phyloP scores from a whole-genome alignment of 257 asterid genomes.

The Ilex aquifolium region DNA sequence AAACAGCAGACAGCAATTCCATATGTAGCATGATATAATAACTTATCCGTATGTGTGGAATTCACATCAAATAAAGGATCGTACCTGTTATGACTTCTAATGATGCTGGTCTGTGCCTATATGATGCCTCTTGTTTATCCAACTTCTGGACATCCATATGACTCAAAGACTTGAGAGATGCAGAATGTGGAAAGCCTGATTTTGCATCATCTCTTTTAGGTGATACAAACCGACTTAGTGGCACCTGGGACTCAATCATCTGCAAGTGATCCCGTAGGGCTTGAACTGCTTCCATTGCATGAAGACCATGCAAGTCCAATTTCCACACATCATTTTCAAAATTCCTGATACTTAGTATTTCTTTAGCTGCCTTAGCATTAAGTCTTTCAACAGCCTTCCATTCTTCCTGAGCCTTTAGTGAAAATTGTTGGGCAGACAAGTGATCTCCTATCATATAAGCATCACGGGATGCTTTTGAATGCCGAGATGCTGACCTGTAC shows the following conservation, averaged over 20 bases:
- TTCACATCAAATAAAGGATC: constrained; percentile 7
- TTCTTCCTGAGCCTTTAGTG: constrained; percentile 67
- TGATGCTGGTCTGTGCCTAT: constrained; percentile 35
- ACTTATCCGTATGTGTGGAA: background rate
- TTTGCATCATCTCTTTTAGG: constrained; percentile 20
- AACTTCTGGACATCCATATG: constrained; percentile 21
- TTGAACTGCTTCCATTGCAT: constrained; percentile 80
- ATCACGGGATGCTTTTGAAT: constrained; percentile 68
- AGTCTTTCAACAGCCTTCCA: constrained; percentile 68
- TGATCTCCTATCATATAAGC: constrained; percentile 81
- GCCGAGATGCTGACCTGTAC: constrained; percentile 69
- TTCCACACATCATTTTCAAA: constrained; percentile 63
- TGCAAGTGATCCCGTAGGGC: constrained; percentile 64
- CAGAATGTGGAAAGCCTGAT: constrained; percentile 22
- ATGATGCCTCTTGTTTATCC: constrained; percentile 25
- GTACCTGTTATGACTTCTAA: constrained; percentile 93
- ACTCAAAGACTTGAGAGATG: constrained; percentile 20
- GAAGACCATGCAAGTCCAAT: constrained; percentile 95
- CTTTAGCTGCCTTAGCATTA: constrained; percentile 77
- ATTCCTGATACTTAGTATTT: constrained; percentile 59
- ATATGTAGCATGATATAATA: background rate
- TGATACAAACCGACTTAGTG: constrained; percentile 19
- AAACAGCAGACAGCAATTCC: no score
- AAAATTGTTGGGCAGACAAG: constrained; percentile 48
- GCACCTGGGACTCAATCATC: constrained; percentile 45